Evolutionary conservation across 495 filamentous ascomycete species (phyloP), one percentile per base, ranked within the genome.

Genomic region (Penicillium arizonense): DNA sequence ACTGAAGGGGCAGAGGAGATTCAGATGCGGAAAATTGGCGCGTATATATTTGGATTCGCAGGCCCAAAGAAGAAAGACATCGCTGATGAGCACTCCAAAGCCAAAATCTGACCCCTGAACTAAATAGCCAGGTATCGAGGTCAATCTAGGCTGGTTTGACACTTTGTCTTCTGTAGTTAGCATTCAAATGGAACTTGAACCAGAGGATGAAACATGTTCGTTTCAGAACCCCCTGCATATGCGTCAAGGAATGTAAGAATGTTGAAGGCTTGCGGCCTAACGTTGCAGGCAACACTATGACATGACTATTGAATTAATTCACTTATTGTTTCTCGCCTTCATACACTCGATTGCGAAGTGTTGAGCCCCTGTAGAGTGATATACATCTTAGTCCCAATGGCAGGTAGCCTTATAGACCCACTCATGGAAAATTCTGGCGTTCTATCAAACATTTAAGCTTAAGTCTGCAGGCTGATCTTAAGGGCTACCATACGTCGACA

Each of bases 1-100:
- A 80, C 76, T 0, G 76, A 80, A 53, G 76, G 76, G 6, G 72
- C 75, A 23, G 71, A 78, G 49, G 75, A 77, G 61, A 76, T 78
- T 45, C 73, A 77, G 47, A 77, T 76, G 70, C 65, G 72, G 21
- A 75, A 75, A 46, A 64, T 78, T 26, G 76, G 72, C 3, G 75
- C 65, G 5, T 73, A 73, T 47, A 49, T 79, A 13, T 79, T 77
- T 58, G 72, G 69, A 16, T 75, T 76, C 52, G 57, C 39, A n/a
- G 63, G 63, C 2, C 63, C 63, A 12, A 50, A 57, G 50, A 63
- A 65, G 24, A 56, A 50, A n/a, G 35, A 48, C 10, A 9, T 56
- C 13, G 47, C 18, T 12, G 21, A 28, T n/a, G 39, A 49, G 39
- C 16, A 4, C n/a, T 18, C 39, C 1, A 55, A 57, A 37, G 59